Conservation (phyloP, 163 green algal genomes). For the Scenedesmus sp. region DNA sequence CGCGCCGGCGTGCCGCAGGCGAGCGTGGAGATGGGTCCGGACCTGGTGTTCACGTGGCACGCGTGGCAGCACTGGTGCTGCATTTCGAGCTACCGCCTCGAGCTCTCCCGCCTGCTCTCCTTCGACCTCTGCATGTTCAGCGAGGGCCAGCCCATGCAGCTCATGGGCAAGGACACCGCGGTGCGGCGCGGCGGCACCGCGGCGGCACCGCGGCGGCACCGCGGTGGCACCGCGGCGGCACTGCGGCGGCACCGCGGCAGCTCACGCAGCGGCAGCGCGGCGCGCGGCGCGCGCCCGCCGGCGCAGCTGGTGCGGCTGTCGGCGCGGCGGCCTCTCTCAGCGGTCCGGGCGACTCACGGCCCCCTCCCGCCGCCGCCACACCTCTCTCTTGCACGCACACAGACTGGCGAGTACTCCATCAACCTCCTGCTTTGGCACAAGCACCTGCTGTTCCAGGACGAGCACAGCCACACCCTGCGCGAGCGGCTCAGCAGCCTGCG, state of each 20-base stretch:
- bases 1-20: too few species aligned
- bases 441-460: slow-evolving; percentile 29
- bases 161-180: slow-evolving; percentile 40
- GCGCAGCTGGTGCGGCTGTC: too few species aligned
- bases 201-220: too few species aligned
- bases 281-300: too few species aligned
- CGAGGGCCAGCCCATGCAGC: slow-evolving; percentile 41
- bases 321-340: too few species aligned
- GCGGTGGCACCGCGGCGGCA: too few species aligned
- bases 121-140: slow-evolving; percentile 43
- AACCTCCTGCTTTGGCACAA: slow-evolving; percentile 48
- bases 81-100: slow-evolving; percentile 30
- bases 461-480: background rate
- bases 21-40: slow-evolving; percentile 9
- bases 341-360: too few species aligned
- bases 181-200: too few species aligned
- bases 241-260: too few species aligned
- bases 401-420: slow-evolving; percentile 32
- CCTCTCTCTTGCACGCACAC: too few species aligned
- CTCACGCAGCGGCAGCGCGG: too few species aligned
- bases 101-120: slow-evolving; percentile 29
- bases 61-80: slow-evolving; percentile 44
- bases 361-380: too few species aligned
- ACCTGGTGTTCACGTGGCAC: slow-evolving; percentile 42
- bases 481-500: background rate